These are phyloP conservation scores for Dalechampia spathulata DNA, from an alignment of 441 rosid species.

Conservation along the genomic window DNA sequence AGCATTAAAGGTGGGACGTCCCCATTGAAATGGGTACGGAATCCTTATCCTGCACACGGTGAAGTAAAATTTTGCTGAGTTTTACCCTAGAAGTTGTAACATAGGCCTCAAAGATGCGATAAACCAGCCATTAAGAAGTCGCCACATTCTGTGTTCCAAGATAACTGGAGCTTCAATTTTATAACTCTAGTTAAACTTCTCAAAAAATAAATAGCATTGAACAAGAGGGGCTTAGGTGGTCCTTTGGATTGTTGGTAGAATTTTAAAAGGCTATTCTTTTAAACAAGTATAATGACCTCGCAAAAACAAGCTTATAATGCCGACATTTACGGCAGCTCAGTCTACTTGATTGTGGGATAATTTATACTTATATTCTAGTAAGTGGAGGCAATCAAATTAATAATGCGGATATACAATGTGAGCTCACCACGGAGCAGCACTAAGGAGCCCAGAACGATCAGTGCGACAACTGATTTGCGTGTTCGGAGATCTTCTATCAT, in stretches of 20 bases:
- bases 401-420: not conserved
- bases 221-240: too few relatives aligned
- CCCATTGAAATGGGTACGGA: conserved; percentile 88
- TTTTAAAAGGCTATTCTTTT: too few relatives aligned
- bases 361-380: too few relatives aligned
- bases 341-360: too few relatives aligned
- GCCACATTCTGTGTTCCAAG: too few relatives aligned
- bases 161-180: too few relatives aligned
- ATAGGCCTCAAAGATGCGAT: not conserved
- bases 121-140: not conserved
- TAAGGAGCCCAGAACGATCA: conserved; percentile 76
- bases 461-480: conserved; percentile 76
- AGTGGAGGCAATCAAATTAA: not conserved
- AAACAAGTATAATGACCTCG: too few relatives aligned
- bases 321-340: too few relatives aligned
- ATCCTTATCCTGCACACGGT: conserved; percentile 48
- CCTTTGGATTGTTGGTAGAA: too few relatives aligned
- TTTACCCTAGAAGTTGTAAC: not conserved
- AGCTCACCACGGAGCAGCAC: conserved; percentile 70
- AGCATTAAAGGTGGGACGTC: conserved; percentile 54
- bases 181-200: not conserved
- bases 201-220: too few relatives aligned
- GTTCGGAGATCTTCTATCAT: conserved; percentile 35
- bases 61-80: conserved; percentile 1
- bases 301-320: too few relatives aligned